Conservation (phyloP, 768 basidiomycete species). For the Pisolithus microcarpus region DNA sequence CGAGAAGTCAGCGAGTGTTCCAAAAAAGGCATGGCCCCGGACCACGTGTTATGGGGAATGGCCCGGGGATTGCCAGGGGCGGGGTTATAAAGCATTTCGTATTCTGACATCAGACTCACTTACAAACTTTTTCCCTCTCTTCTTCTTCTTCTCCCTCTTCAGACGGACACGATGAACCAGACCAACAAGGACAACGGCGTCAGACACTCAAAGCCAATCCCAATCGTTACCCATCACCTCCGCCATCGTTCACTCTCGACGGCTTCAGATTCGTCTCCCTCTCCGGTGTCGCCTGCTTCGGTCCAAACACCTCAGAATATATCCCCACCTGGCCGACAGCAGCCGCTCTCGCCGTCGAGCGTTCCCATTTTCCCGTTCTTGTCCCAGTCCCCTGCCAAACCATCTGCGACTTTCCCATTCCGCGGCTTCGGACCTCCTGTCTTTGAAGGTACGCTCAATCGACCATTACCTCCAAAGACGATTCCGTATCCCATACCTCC, state of each 20-base stretch:
- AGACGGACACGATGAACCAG: conserved; percentile 11
- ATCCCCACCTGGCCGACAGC: conserved; percentile 35
- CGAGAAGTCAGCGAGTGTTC: neutral
- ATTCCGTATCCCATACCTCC: neutral
- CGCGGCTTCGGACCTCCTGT: conserved; percentile 46
- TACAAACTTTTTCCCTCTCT: neutral
- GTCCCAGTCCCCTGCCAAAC: conserved; percentile 50
- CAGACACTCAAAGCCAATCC: conserved; percentile 62
- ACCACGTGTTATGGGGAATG: conserved; percentile 9
- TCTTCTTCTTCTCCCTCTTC: too few species aligned
- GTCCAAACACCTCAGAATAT: conserved; percentile 43
- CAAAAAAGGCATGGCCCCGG: neutral
- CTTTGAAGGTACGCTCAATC: conserved; percentile 47
- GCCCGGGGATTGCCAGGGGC: conserved; percentile 6
- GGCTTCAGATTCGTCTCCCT: conserved; percentile 53
- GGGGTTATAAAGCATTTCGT: conserved; percentile 9
- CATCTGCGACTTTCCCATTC: conserved; percentile 54
- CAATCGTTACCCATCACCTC: conserved; percentile 39
- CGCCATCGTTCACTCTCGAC: conserved; percentile 57
- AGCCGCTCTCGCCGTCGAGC: conserved; percentile 46
- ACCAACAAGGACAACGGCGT: conserved; percentile 19
- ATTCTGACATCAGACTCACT: conserved; percentile 3
- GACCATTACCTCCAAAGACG: neutral
- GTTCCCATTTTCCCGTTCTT: conserved; percentile 73
- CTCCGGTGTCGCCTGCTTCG: conserved; percentile 46